Percentiles rank a stretch among this genome's conserved stretches.
These are phyloP conservation scores for Coemansia sp. DNA, from an alignment of 192 early-diverging fungal genomes.

Conservation along the genomic window DNA sequence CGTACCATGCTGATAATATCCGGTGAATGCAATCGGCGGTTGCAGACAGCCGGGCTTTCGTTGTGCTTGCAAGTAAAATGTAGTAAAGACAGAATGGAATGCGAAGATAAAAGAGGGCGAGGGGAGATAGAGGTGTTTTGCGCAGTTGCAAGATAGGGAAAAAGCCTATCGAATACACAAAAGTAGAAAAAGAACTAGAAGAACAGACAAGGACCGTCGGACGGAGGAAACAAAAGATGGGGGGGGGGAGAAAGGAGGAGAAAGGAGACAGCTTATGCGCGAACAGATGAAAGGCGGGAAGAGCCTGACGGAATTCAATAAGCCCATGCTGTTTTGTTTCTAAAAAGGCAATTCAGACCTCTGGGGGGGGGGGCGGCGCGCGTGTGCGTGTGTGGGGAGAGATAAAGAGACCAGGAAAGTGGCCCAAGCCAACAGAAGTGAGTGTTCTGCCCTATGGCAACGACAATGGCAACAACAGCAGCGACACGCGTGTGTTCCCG, in stretches of 20 bases:
- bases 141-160: background rate
- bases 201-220: background rate
- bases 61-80: background rate
- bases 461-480: too few species aligned
- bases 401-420: background rate
- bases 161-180: background rate
- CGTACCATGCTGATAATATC: constrained; percentile 1
- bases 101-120: background rate
- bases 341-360: constrained; percentile 1
- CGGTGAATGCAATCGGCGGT: background rate
- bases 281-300: background rate
- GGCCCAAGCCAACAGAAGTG: background rate
- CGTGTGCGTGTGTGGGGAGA: background rate
- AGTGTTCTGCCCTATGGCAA: too few species aligned
- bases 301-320: background rate
- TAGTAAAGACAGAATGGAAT: background rate
- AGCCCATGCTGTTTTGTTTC: background rate
- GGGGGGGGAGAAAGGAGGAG: background rate
- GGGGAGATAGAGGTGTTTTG: background rate
- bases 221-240: background rate
- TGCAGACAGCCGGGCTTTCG: background rate
- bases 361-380: background rate
- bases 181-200: background rate
- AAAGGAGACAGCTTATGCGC: background rate
- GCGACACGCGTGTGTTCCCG: too few species aligned